These are phyloP conservation scores for Acrasis kona DNA, from an alignment of 78 protist species.

Conservation along the genomic window DNA sequence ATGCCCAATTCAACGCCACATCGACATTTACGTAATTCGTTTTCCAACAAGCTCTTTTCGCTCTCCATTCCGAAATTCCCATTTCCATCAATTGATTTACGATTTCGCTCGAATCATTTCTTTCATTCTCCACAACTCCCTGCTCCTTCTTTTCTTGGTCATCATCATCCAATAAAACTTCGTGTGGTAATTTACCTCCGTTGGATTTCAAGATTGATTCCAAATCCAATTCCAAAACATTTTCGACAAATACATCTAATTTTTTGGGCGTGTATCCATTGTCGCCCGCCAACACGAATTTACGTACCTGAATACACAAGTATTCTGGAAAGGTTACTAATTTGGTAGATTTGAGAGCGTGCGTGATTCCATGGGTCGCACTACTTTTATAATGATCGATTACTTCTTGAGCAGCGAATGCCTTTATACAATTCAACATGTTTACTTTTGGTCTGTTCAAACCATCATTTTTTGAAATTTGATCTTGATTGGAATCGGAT, in stretches of 20 bases:
- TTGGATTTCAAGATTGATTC: no score
- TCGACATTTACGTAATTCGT: slow-evolving; percentile 16
- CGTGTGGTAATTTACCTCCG: slow-evolving; percentile 54
- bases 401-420: slow-evolving; percentile 10
- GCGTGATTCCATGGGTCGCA: slow-evolving; percentile 41
- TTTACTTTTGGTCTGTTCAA: not conserved
- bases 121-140: slow-evolving; percentile 6
- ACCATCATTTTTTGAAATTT: slow-evolving; percentile 1
- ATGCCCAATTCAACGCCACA: slow-evolving; percentile 43
- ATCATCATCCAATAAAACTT: slow-evolving; percentile 26
- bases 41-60: not conserved
- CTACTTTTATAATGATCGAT: slow-evolving; percentile 43
- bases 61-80: slow-evolving; percentile 46
- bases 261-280: slow-evolving; percentile 63
- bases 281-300: slow-evolving; percentile 47
- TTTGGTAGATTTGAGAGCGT: slow-evolving; percentile 23
- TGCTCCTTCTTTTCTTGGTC: not conserved
- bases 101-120: not conserved
- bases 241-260: slow-evolving; percentile 50
- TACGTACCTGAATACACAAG: slow-evolving; percentile 49
- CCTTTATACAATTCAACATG: slow-evolving; percentile 9
- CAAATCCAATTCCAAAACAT: no score
- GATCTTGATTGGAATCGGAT: no score
- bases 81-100: slow-evolving; percentile 32
- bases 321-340: slow-evolving; percentile 61